Evolutionary conservation across 2,329 filamentous ascomycete genomes (phyloP), one percentile per base, ranked within the genome.

Genomic region (Aureobasidium sp.): DNA sequence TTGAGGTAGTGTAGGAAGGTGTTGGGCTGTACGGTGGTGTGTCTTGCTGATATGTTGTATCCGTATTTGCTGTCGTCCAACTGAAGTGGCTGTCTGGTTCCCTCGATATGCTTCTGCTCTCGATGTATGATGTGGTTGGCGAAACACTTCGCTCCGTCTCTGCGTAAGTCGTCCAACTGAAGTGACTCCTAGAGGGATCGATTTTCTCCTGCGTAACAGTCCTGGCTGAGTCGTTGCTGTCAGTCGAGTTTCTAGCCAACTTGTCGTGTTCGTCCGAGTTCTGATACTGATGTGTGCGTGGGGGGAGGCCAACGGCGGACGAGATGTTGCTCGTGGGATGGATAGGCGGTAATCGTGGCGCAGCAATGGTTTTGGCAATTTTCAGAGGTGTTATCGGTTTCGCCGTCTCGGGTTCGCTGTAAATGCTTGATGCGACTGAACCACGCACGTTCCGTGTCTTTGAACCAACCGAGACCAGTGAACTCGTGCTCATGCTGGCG

Each of bases 11-110:
- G 8, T 75, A 72, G 9, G 75, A 67, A n/a, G 71, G 69, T 29
- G 72, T 72, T 21, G 77, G 77, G 55, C 74, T 77, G 10, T 74
- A 72, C 3, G 75, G 75, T 44, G 75, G 75, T 52, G 75, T 76
- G 59, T 74, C 69, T 13, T 67, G 72, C 52, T 76, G 73, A 62
- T 75, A 73, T 3, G 74, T 75, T 6, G 71, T 72, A 62, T 65
- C 67, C 41, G 73, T 77, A 62, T 70, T 70, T 54, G 73, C 65
- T 16, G 74, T 77, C 39, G 74, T 76, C 75, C 74, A 77, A 66
- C 74, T 76, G 68, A 76, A 77, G 61, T 72, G 74, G 63, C 74
- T 48, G 66, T 66, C 47, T 62, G 69, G 62, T 53, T 69, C 62
- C 49, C 64, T 52, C 66, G 11, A 9, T 9, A 42, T 11, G 66